These are phyloP conservation scores for Solanum verrucosum DNA, from an alignment of 257 asterid genomes.

Conservation along the genomic window DNA sequence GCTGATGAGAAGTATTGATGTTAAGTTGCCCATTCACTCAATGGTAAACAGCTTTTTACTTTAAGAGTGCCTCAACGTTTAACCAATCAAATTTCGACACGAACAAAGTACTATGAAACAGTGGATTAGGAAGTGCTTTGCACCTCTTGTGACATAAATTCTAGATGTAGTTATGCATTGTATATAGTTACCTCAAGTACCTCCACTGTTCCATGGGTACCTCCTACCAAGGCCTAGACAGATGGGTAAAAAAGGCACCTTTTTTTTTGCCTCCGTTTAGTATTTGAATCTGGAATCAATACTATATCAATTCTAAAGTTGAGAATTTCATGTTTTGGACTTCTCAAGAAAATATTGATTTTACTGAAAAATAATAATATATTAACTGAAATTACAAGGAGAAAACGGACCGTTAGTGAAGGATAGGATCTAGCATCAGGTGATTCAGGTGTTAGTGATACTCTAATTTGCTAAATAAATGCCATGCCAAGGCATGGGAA, in stretches of 20 bases:
- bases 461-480: background rate
- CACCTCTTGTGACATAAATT: background rate
- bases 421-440: background rate
- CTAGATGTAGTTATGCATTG: background rate
- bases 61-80: background rate
- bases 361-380: background rate
- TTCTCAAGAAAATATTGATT: background rate
- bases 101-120: background rate
- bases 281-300: background rate
- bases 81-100: background rate
- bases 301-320: background rate
- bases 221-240: background rate
- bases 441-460: background rate
- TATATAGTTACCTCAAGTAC: background rate
- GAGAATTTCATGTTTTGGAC: background rate
- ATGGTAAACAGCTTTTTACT: slow-evolving; percentile 36
- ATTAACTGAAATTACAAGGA: background rate
- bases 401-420: background rate
- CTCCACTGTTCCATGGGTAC: background rate
- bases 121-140: background rate
- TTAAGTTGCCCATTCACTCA: slow-evolving; percentile 52
- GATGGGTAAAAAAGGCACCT: background rate
- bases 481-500: background rate
- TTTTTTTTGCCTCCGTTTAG: background rate
- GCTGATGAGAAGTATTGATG: slow-evolving; percentile 46